Base-by-base conservation (phyloP, 352 stramenopile species). In the Globisporangium irregulare region DNA sequence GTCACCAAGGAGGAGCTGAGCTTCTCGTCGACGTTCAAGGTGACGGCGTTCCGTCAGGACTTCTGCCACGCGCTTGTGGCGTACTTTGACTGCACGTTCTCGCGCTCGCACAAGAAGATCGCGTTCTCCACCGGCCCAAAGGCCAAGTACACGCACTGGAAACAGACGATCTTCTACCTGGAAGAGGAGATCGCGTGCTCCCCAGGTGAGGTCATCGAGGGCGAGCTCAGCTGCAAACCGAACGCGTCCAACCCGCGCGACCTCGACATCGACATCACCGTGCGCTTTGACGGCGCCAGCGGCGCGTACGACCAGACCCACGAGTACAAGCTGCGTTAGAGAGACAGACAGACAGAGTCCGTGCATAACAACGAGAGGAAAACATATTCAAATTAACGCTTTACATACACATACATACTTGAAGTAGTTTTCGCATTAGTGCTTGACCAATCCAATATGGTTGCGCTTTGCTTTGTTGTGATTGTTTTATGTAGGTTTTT, bases 31-130 rank as follows among this genome's bases (percentile, higher is more conserved):
- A 69, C 84, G 0, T 99, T 99, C 75, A 77, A 89, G 70, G 69
- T 99, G 41, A 91, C 85, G 27, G 82, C 84, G 20, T 91, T 91
- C 60, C 91, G 96, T 41, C 97, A 98, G 70, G 98, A 99, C 69
- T 98, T 95, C 55, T 93, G 98, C 61, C 94, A 99, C 78, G 97
- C 87, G 43, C 88, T 99, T 41, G 97, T 99, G 15, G 91, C 94
- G 0, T 99, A 99, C 77, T 99, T 99, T 78, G 97, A 99, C 82
- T 99, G 97, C 78, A 95, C 89, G 22, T 99, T 99, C 82, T 97
- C 92, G 34, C 79, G 77, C 41, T 92, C 96, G 48, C 95, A 99
- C 76, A 98, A 98, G 78, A 96, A 97, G 51, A 86, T 99, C 38
- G 86, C 80, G 38, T 99, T 99, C 79, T 98, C 92, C 4, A 99